Evolutionary conservation across 1,284 basidiomycete genomes (phyloP).

Genomic region (Cystobasidiaceae sp.): DNA sequence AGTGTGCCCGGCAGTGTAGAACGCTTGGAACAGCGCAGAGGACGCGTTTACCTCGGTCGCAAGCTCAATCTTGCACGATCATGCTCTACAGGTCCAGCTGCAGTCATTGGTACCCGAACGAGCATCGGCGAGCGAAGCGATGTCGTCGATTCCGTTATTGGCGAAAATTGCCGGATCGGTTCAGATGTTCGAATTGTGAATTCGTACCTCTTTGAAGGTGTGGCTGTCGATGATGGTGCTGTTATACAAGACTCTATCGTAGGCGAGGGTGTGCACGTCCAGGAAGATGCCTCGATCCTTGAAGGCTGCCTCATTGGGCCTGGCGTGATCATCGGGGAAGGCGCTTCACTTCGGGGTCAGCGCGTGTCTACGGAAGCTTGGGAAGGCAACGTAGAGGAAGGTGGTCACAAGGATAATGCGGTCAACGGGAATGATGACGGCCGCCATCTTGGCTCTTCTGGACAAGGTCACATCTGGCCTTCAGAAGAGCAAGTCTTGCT

Average conservation of each 20-base stretch:
- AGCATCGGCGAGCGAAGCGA: conserved; percentile 60
- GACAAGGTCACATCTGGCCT: conserved; percentile 49
- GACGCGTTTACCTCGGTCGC: conserved; percentile 77
- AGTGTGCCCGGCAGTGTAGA: conserved; percentile 71
- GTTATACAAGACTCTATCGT: conserved; percentile 64
- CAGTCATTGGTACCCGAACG: conserved; percentile 69
- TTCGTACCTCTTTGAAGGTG: conserved; percentile 78
- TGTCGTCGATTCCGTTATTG: conserved; percentile 68
- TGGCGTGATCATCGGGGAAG: conserved; percentile 44
- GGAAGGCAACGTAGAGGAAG: conserved; percentile 4
- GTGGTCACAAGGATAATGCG: conserved; percentile 21
- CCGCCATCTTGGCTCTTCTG: conserved; percentile 43
- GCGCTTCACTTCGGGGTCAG: conserved; percentile 60
- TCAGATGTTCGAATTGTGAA: conserved; percentile 59
- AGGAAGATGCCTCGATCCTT: conserved; percentile 59
- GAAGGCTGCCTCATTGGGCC: conserved; percentile 47
- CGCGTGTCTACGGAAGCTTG: conserved; percentile 58
- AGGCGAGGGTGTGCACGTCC: conserved; percentile 59
- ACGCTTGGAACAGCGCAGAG: conserved; percentile 72
- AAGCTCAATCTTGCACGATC: conserved; percentile 3
- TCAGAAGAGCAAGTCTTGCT: conserved; percentile 38
- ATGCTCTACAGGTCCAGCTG: conserved; percentile 74
- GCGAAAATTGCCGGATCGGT: conserved; percentile 65
- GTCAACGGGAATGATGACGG: conserved; percentile 31
- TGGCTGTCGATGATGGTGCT: conserved; percentile 69